Base-by-base conservation (phyloP, 2,329 filamentous ascomycete genomes). In the Knufia petricola region DNA sequence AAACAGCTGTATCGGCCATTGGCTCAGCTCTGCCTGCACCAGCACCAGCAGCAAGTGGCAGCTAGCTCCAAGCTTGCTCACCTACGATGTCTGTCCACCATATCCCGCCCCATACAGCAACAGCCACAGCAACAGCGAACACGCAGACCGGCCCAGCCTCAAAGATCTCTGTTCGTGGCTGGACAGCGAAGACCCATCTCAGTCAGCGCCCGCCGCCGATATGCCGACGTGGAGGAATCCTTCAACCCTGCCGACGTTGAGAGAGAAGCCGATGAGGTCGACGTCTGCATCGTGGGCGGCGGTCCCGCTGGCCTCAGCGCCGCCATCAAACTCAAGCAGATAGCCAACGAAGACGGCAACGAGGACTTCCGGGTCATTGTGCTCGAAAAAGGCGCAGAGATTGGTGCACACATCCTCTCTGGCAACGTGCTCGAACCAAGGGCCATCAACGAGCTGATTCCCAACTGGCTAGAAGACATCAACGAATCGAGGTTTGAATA, bases 281-380 rank as follows among this genome's bases (percentile, higher is more conserved):
- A 98, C 67, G 89, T 98, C 24, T 94, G 88, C 68, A 96, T 98
- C 61, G 81, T 98, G 47, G 92, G 92, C 61, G 92, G 59, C 78
- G 78, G 92, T n/a, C 92, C 92, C 46, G 87, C 92, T 46, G 92
- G 92, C 51, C 77, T 98, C 57, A 85, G 86, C 58, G 89, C 92
- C 40, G 92, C 90, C 44, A 98, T 98, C 63, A 84, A 86, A 56
- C 72, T 98, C 48, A 96, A 96, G 74, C 90, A 98, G 68, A 75
- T 95, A 44, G 92, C 92, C 58, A 95, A 89, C 62, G 87, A 89
- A 63, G 87, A 86, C 28, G 90, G 92, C 54, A 94, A 96, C 66
- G 88, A 96, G 54, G 89, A 95, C 54, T 96, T 98, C 64, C 78
- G 92, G 28, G 90, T 98, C 9, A 72, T 98, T 50, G 72, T 98